Percentiles rank a stretch among this genome's conserved stretches.
These are phyloP conservation scores for Juncus effusus DNA, from an alignment of 176 grass and related monocot genomes.

Conservation along the genomic window DNA sequence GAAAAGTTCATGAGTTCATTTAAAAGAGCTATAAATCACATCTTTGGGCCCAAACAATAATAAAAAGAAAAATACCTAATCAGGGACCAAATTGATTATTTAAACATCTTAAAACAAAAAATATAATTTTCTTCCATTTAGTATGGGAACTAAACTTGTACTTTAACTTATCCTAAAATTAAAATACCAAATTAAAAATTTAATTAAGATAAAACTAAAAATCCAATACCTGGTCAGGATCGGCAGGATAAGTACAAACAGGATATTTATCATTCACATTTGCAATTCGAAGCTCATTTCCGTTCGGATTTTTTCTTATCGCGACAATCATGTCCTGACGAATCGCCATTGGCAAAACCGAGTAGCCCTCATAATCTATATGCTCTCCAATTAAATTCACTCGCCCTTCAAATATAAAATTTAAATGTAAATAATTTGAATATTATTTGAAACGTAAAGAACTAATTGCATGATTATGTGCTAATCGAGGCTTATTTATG, in stretches of 20 bases:
- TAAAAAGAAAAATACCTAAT: neutral
- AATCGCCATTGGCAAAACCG: slow-evolving; percentile 97
- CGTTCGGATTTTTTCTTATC: slow-evolving; percentile 47
- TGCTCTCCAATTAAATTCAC: slow-evolving; percentile 98
- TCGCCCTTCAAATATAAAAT: slow-evolving; percentile 47
- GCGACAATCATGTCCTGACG: slow-evolving; percentile 96
- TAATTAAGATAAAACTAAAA: neutral
- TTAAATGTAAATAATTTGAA: too few species aligned
- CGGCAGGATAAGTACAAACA: slow-evolving; percentile 71
- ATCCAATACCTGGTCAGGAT: slow-evolving; percentile 57
- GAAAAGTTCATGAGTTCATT: too few species aligned
- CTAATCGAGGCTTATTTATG: too few species aligned
- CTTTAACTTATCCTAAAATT: too few species aligned
- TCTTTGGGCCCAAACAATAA: neutral
- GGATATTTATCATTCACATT: slow-evolving; percentile 85
- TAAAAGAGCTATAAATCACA: too few species aligned
- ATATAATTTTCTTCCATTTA: too few species aligned
- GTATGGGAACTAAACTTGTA: too few species aligned
- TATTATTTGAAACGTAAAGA: too few species aligned
- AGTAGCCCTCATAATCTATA: slow-evolving; percentile 96
- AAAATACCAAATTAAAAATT: neutral
- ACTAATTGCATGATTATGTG: too few species aligned
- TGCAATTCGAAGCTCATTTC: slow-evolving; percentile 57
- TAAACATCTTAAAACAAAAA: neutral
- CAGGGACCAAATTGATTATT: slow-evolving; percentile 1